phyloP scores from a whole-genome alignment of 2,329 filamentous ascomycete genomes.

The Fusarium nanum region DNA sequence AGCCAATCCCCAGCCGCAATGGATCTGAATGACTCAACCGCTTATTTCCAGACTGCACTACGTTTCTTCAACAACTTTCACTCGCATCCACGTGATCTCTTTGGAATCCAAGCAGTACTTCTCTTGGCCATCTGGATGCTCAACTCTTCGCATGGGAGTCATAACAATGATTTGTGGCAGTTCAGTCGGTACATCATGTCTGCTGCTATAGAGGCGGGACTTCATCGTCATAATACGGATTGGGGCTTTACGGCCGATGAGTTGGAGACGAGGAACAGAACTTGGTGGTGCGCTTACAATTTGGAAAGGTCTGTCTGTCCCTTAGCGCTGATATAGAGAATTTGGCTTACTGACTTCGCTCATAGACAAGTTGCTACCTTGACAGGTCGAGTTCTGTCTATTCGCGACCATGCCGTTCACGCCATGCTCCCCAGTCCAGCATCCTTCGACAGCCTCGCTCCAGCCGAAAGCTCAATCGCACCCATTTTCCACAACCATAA shows the following conservation, averaged over 20 bases:
- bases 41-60: neutral
- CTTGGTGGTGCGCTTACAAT: conserved; percentile 15
- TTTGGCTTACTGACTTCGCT: neutral
- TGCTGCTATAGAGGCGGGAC: neutral
- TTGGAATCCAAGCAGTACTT: neutral
- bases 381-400: neutral
- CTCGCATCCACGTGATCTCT: neutral
- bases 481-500: neutral
- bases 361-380: neutral
- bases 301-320: neutral
- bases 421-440: neutral
- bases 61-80: conserved; percentile 1
- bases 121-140: neutral
- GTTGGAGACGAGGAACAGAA: neutral
- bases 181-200: conserved; percentile 11
- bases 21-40: neutral
- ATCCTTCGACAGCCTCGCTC: neutral
- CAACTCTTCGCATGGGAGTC: neutral
- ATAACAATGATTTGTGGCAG: conserved; percentile 14
- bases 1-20: neutral
- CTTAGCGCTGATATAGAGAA: no score
- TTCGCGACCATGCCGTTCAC: conserved; percentile 2
- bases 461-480: neutral
- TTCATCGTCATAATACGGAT: neutral
- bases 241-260: conserved; percentile 2